Conservation (phyloP, 108 stramenopile species). For the Nannochloropsis granulata region DNA sequence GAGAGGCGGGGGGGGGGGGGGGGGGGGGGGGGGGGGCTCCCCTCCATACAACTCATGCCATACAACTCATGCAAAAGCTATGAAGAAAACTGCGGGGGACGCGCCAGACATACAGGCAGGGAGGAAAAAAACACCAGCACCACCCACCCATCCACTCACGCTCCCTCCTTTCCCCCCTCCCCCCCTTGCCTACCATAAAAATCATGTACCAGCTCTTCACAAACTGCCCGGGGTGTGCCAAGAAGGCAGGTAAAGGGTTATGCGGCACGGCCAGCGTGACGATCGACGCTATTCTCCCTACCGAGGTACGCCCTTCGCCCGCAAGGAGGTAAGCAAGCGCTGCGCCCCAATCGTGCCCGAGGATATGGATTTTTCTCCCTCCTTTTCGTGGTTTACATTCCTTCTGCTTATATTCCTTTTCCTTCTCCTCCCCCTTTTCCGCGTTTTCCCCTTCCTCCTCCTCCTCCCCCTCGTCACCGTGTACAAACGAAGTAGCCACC, state of each 20-base stretch:
- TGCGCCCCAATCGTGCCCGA: neutral
- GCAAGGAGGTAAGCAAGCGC: neutral
- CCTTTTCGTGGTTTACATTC: neutral
- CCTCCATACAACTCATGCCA: too few species aligned
- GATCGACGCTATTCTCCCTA: neutral
- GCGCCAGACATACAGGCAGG: neutral
- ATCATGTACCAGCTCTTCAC: neutral
- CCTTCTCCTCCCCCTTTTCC: neutral
- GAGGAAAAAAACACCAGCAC: neutral
- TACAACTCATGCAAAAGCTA: too few species aligned
- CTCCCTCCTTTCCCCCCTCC: neutral
- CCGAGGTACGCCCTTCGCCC: neutral
- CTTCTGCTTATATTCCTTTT: neutral
- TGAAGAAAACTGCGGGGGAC: too few species aligned
- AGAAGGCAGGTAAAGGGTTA: neutral
- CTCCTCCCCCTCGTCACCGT: neutral
- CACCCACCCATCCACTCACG: neutral
- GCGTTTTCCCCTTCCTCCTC: neutral
- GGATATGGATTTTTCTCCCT: neutral
- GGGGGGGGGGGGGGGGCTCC: neutral
- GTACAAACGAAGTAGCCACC: neutral
- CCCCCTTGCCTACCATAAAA: neutral
- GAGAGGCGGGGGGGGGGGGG: neutral
- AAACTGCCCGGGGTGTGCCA: neutral
- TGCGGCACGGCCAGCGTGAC: neutral